Evolutionary conservation across 2,329 filamentous ascomycete species (phyloP).

Genomic region (Trichoderma sp.): DNA sequence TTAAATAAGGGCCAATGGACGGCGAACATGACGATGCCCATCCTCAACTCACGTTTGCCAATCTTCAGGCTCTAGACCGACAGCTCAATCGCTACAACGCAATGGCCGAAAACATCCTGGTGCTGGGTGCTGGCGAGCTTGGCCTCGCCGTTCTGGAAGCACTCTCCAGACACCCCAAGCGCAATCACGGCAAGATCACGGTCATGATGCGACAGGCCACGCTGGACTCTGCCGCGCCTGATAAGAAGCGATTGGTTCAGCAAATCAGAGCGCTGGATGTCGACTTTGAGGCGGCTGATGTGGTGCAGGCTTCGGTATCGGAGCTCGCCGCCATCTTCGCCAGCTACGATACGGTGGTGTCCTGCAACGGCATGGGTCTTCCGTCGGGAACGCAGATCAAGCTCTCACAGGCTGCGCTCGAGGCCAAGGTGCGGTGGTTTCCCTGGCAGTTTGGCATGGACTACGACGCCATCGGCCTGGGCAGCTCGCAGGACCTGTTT

Average conservation of each 20-base stretch:
- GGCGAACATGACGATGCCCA: not conserved
- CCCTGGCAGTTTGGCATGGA: constrained; percentile 75
- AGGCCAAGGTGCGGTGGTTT: constrained; percentile 51
- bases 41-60: constrained; percentile 19
- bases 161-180: constrained; percentile 46
- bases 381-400: constrained; percentile 56
- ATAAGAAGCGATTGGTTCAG: constrained; percentile 36
- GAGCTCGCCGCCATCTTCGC: constrained; percentile 43
- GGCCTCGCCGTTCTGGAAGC: constrained; percentile 53
- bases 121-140: constrained; percentile 66
- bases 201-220: constrained; percentile 53
- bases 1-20: constrained; percentile 7
- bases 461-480: constrained; percentile 61
- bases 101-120: constrained; percentile 44
- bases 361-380: constrained; percentile 58
- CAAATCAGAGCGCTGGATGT: constrained; percentile 39
- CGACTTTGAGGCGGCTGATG: constrained; percentile 44
- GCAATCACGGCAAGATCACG: constrained; percentile 39
- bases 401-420: constrained; percentile 53
- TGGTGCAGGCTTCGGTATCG: constrained; percentile 34
- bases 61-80: constrained; percentile 19
- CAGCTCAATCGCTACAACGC: constrained; percentile 18
- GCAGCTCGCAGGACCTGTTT: constrained; percentile 61
- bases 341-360: constrained; percentile 53
- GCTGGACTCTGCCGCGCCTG: constrained; percentile 37